These are phyloP conservation scores for Mortierella polycephala DNA, from an alignment of 371 early-diverging fungal genomes.

Conservation along the genomic window DNA sequence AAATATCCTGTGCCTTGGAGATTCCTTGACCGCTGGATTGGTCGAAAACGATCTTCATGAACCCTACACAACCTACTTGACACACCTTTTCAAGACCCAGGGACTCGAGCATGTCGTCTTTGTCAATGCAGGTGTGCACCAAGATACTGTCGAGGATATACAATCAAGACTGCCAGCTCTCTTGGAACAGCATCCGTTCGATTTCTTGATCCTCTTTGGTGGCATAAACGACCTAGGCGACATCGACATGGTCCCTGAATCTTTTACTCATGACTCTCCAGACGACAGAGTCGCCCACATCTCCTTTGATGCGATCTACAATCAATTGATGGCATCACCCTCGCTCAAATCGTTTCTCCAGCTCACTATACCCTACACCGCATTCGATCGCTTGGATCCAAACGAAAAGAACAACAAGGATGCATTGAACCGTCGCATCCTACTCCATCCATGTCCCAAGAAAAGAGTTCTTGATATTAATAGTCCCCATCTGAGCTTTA, in stretches of 20 bases:
- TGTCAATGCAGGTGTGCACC: constrained; percentile 19
- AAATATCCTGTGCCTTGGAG: constrained; percentile 22
- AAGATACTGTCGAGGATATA: constrained; percentile 10
- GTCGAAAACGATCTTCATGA: background rate
- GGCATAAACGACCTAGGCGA: constrained; percentile 24
- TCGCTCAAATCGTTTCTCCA: constrained; percentile 6
- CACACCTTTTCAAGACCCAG: background rate
- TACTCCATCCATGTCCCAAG: constrained; percentile 1
- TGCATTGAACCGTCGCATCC: constrained; percentile 16
- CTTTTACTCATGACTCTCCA: background rate
- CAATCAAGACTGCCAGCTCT: constrained; percentile 1
- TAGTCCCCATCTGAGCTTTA: constrained; percentile 7
- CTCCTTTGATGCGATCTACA: constrained; percentile 12
- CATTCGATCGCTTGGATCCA: constrained; percentile 12
- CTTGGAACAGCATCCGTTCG: constrained; percentile 2
- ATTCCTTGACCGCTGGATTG: constrained; percentile 23
- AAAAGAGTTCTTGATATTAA: constrained; percentile 17
- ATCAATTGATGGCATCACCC: background rate
- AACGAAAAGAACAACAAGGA: constrained; percentile 6
- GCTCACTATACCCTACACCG: constrained; percentile 16
- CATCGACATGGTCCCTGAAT: background rate
- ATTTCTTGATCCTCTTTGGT: constrained; percentile 9
- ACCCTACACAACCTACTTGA: constrained; percentile 12
- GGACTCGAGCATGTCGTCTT: background rate
- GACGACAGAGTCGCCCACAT: constrained; percentile 10